Conservation (phyloP, 805 yeast genomes). For the Diddensiella transvaalensis region DNA sequence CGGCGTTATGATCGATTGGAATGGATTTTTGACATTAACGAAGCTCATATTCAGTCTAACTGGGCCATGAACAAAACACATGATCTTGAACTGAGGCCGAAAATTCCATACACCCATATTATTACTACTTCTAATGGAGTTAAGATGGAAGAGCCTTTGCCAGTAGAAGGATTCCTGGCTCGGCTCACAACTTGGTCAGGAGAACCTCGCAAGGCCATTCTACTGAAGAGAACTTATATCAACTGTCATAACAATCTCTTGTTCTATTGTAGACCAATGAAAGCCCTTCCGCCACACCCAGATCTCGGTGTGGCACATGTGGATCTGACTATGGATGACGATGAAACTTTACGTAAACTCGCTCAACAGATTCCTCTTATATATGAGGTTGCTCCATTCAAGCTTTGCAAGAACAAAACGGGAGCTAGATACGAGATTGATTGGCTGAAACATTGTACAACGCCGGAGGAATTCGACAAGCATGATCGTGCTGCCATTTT, state of each 20-base stretch:
- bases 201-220: slow-evolving; percentile 36
- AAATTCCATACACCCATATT: slow-evolving; percentile 27
- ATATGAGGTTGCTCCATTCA: slow-evolving; percentile 53
- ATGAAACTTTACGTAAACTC: slow-evolving; percentile 19
- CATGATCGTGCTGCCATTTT: slow-evolving; percentile 58
- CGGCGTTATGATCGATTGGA: slow-evolving; percentile 72
- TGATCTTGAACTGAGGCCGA: slow-evolving; percentile 57
- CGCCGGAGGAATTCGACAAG: slow-evolving; percentile 40
- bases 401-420: slow-evolving; percentile 26
- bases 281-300: slow-evolving; percentile 57
- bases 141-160: slow-evolving; percentile 53
- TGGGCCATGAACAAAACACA: slow-evolving; percentile 45
- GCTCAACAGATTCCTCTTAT: slow-evolving; percentile 34
- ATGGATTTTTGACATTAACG: slow-evolving; percentile 52
- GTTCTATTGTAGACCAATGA: slow-evolving; percentile 50
- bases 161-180: slow-evolving; percentile 78
- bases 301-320: slow-evolving; percentile 24
- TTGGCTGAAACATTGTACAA: slow-evolving; percentile 50
- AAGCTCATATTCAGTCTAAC: slow-evolving; percentile 41
- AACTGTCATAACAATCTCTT: slow-evolving; percentile 59
- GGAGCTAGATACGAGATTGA: slow-evolving; percentile 44
- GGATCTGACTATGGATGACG: slow-evolving; percentile 30
- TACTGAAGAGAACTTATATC: slow-evolving; percentile 53
- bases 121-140: slow-evolving; percentile 24
- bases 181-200: slow-evolving; percentile 54